phyloP scores from a whole-genome alignment of 176 grass and related monocot species.

The Lolium perenne region DNA sequence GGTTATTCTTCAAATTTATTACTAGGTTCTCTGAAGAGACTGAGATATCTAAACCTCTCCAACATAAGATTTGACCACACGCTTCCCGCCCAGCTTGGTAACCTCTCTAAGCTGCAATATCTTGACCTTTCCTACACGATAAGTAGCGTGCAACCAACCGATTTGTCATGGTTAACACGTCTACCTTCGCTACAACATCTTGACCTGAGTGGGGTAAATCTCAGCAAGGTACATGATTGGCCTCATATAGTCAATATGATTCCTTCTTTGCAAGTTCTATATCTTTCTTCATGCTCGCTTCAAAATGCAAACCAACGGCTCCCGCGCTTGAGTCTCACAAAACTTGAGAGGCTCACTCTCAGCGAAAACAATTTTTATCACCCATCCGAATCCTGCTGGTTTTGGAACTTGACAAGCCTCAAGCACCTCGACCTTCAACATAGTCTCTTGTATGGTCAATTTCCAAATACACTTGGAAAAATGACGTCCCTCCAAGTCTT shows the following conservation, averaged over 20 bases:
- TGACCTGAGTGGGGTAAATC: not conserved
- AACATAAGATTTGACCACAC: not conserved
- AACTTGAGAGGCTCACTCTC: not conserved
- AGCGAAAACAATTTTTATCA: not conserved
- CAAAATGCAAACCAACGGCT: not conserved
- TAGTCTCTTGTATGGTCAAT: not conserved
- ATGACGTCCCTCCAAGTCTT: not conserved
- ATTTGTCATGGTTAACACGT: not conserved
- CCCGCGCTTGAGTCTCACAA: not conserved
- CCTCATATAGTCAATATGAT: not conserved
- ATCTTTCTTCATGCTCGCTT: not conserved
- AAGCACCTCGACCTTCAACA: not conserved
- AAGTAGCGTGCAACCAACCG: no score
- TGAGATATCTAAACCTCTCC: constrained; percentile 30
- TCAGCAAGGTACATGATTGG: not conserved
- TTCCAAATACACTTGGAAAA: not conserved
- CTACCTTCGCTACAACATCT: not conserved
- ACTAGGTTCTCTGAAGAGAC: not conserved
- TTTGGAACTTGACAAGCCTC: constrained; percentile 35
- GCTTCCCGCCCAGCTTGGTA: constrained; percentile 10
- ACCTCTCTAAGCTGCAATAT: not conserved
- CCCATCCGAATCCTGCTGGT: constrained; percentile 10
- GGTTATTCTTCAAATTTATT: no score
- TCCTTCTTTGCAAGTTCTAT: not conserved
- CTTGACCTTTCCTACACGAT: not conserved